Percentiles rank a stretch among this genome's conserved stretches.
Evolutionary conservation across 805 yeast genomes (phyloP).

Genomic region (Myxozyma neotropica): DNA sequence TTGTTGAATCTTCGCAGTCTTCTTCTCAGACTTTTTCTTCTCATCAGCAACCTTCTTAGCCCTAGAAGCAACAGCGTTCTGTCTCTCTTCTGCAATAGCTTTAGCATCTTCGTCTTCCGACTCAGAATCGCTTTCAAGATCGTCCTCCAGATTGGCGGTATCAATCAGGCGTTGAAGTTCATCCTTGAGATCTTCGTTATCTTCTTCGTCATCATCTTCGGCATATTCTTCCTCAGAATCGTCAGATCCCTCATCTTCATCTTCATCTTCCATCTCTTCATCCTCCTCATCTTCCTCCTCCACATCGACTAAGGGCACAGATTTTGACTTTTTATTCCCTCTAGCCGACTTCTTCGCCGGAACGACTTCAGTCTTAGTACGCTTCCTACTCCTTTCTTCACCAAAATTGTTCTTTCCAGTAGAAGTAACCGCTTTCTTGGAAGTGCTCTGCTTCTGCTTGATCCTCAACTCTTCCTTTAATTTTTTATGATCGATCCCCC

Average conservation of each 20-base stretch:
- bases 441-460: constrained; percentile 44
- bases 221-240: constrained; percentile 21
- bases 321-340: constrained; percentile 3
- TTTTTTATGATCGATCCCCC: constrained; percentile 24
- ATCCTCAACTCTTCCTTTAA: constrained; percentile 11
- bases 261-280: constrained; percentile 51
- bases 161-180: constrained; percentile 36
- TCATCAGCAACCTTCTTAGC: constrained; percentile 49
- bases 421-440: background rate
- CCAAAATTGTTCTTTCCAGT: background rate
- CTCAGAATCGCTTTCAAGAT: constrained; percentile 37
- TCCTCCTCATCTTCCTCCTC: constrained; percentile 40
- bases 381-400: constrained; percentile 4
- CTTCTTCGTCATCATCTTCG: constrained; percentile 33
- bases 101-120: constrained; percentile 46
- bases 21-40: constrained; percentile 59
- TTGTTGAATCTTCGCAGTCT: constrained; percentile 33
- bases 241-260: constrained; percentile 51
- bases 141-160: constrained; percentile 38
- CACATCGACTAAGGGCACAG: constrained; percentile 35
- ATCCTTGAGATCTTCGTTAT: constrained; percentile 42
- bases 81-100: constrained; percentile 36
- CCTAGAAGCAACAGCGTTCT: constrained; percentile 44
- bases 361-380: constrained; percentile 1
- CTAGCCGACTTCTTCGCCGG: constrained; percentile 32